Percentiles rank a stretch among this genome's conserved stretches.
Conservation (phyloP, 139 green algal species). For the Bryopsis sp. region DNA sequence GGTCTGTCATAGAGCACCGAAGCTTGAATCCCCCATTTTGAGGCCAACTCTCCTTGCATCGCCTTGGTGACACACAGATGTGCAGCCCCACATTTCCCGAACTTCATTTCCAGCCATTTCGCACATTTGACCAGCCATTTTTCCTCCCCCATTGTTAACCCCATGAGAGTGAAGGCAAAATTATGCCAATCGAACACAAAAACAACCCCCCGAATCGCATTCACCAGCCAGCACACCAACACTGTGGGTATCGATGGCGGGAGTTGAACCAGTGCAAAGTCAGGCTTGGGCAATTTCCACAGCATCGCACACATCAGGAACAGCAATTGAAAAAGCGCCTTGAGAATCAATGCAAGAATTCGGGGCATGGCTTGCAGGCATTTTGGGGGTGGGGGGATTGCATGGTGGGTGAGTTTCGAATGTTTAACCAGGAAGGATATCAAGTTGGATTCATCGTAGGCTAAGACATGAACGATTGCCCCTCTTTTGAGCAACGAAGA, state of each 20-base stretch:
- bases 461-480: conserved; percentile 50
- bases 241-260: conserved; percentile 86
- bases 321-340: conserved; percentile 51
- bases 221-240: conserved; percentile 47
- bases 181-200: conserved; percentile 97
- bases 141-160: conserved; percentile 25
- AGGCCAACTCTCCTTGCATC: conserved; percentile 67
- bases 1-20: conserved; percentile 85
- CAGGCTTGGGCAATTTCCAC: conserved; percentile 31
- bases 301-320: conserved; percentile 40
- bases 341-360: conserved; percentile 45
- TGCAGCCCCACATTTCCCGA: conserved; percentile 32
- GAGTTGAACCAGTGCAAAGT: conserved; percentile 67
- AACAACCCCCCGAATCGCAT: conserved; percentile 18
- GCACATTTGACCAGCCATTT: conserved; percentile 43
- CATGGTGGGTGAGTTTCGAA: conserved; percentile 34
- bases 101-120: conserved; percentile 47
- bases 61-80: conserved; percentile 80
- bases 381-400: conserved; percentile 17
- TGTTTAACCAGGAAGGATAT: conserved; percentile 40
- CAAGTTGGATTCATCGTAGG: conserved; percentile 38
- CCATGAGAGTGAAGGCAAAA: conserved; percentile 83
- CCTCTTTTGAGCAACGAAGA: conserved; percentile 54
- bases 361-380: conserved; percentile 35
- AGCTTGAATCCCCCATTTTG: conserved; percentile 55